A percentile compares a stretch with the other conserved stretches of the same genome.
phyloP scores from a whole-genome alignment of 768 basidiomycete genomes.

The Trametes gibbosa region DNA sequence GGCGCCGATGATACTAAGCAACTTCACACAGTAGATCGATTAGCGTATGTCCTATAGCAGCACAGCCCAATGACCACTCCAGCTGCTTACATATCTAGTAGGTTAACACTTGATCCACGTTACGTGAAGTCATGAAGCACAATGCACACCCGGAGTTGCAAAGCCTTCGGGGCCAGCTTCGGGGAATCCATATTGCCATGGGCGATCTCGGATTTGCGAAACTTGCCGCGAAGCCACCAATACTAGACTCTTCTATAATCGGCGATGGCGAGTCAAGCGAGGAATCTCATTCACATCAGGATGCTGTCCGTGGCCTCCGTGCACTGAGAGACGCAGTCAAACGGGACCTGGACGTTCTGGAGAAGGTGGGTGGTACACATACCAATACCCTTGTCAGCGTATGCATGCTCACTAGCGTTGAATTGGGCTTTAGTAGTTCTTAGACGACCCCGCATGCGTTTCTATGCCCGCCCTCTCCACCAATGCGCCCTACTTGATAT shows the following conservation, averaged over 20 bases:
- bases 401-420: not conserved
- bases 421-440: constrained; percentile 54
- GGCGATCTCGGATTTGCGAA: constrained; percentile 25
- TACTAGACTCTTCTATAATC: constrained; percentile 36
- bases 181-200: constrained; percentile 26
- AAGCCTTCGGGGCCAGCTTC: constrained; percentile 24
- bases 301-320: constrained; percentile 39
- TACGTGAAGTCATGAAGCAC: no score
- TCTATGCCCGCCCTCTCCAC: constrained; percentile 57
- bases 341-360: constrained; percentile 41
- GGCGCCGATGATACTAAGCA: no score
- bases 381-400: not conserved
- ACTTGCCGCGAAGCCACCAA: constrained; percentile 26
- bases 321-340: constrained; percentile 40
- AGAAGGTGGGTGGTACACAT: constrained; percentile 33
- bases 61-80: no score
- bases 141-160: constrained; percentile 28
- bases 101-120: no score
- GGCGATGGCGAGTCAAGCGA: constrained; percentile 6
- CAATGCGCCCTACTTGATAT: constrained; percentile 77
- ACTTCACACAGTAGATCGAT: no score
- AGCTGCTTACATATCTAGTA: no score
- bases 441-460: constrained; percentile 44
- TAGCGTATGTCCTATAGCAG: no score
- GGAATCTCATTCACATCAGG: constrained; percentile 16